These are phyloP conservation scores for Cladophialophora bantiana DNA, from an alignment of 2,329 filamentous ascomycete species.

Conservation along the genomic window DNA sequence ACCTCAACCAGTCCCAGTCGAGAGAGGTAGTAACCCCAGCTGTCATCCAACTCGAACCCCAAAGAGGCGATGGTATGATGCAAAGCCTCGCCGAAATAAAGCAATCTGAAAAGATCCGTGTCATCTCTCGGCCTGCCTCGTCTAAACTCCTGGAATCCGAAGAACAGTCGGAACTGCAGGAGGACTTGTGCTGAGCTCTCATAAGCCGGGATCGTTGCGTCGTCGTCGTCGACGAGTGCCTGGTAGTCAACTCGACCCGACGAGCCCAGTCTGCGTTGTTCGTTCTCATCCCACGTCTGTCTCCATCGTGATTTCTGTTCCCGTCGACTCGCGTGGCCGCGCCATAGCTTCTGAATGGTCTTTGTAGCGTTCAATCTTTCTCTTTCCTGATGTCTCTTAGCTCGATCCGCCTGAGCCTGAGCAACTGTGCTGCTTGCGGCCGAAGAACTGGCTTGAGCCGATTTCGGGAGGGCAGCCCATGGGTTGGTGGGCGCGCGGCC, in stretches of 20 bases:
- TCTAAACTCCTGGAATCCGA: slow-evolving; percentile 61
- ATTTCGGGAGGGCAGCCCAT: slow-evolving; percentile 62
- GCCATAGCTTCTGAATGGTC: slow-evolving; percentile 80
- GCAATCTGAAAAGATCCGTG: slow-evolving; percentile 50
- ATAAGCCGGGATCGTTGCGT: slow-evolving; percentile 44
- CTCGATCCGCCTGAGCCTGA: slow-evolving; percentile 84
- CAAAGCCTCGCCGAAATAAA: slow-evolving; percentile 55
- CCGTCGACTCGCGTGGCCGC: slow-evolving; percentile 72
- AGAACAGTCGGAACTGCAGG: slow-evolving; percentile 68
- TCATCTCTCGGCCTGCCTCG: slow-evolving; percentile 48
- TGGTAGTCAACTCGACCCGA: slow-evolving; percentile 21
- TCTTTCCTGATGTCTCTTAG: slow-evolving; percentile 79
- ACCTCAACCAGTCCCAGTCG: slow-evolving; percentile 26
- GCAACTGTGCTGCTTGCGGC: slow-evolving; percentile 79
- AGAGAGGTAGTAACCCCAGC: slow-evolving; percentile 23
- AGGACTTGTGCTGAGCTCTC: slow-evolving; percentile 50
- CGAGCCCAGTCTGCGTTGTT: slow-evolving; percentile 45
- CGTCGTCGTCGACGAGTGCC: slow-evolving; percentile 44
- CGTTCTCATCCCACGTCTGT: slow-evolving; percentile 67
- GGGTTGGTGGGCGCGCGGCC: slow-evolving; percentile 78
- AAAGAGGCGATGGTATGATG: slow-evolving; percentile 19
- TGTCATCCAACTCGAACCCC: slow-evolving; percentile 17
- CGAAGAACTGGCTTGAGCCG: slow-evolving; percentile 40
- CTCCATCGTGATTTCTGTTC: slow-evolving; percentile 65
- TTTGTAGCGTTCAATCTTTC: slow-evolving; percentile 76